Evolutionary conservation across 352 stramenopile species (phyloP).

Genomic region (Globisporangium orthogonon): DNA sequence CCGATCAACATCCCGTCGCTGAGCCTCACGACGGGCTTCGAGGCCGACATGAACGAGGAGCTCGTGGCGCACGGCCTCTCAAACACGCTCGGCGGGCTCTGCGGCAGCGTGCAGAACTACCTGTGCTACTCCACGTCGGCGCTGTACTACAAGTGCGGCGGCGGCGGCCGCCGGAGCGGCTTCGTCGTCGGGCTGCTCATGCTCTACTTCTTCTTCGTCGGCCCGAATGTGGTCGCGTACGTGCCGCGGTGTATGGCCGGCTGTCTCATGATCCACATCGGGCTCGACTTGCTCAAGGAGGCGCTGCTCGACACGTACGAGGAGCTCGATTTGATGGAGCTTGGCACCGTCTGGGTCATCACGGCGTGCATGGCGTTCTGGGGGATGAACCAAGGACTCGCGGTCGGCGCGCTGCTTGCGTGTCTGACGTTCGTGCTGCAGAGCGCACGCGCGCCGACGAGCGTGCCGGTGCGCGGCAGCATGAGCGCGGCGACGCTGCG

Average conservation of each 20-base stretch:
- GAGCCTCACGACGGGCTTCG: slow-evolving; percentile 73
- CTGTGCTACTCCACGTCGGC: slow-evolving; percentile 85
- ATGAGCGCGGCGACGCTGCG: slow-evolving; percentile 90
- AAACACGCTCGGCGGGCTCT: slow-evolving; percentile 83
- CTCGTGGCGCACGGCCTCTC: slow-evolving; percentile 90
- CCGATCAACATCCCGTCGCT: slow-evolving; percentile 94
- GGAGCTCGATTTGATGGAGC: slow-evolving; percentile 88
- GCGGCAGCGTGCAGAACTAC: slow-evolving; percentile 89
- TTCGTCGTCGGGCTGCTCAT: slow-evolving; percentile 63
- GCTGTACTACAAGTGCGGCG: slow-evolving; percentile 88
- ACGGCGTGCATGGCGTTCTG: slow-evolving; percentile 88
- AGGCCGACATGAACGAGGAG: slow-evolving; percentile 92
- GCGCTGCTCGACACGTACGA: slow-evolving; percentile 84
- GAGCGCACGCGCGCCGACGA: slow-evolving; percentile 72
- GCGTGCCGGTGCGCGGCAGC: slow-evolving; percentile 84
- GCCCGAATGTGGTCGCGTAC: slow-evolving; percentile 77
- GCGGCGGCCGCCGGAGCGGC: slow-evolving; percentile 53
- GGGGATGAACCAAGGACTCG: slow-evolving; percentile 89
- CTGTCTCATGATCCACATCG: slow-evolving; percentile 90
- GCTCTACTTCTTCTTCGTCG: slow-evolving; percentile 86
- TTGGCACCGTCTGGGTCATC: slow-evolving; percentile 89
- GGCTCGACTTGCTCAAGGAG: slow-evolving; percentile 87
- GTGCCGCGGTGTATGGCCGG: slow-evolving; percentile 91
- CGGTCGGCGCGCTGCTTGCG: slow-evolving; percentile 82
- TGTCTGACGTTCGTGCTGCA: slow-evolving; percentile 90